Base-by-base conservation (phyloP, 495 filamentous ascomycete species). In the Lasiosphaeria ovina region DNA sequence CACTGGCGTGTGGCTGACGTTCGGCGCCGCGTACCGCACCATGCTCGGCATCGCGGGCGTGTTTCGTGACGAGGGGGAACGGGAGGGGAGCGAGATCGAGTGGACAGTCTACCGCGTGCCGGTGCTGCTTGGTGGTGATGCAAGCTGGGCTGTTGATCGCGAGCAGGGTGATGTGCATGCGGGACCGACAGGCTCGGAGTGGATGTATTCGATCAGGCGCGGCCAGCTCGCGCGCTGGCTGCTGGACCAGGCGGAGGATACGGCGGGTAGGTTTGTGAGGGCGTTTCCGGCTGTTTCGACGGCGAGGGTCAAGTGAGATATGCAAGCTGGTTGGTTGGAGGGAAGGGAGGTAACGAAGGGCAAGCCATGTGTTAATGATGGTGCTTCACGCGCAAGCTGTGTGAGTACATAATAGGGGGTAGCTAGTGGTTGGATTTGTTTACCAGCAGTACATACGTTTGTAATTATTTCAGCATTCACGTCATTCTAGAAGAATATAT, bases 81-180 rank as follows among this genome's bases (percentile, higher is more conserved):
- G 4, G 3, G 62, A 55, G 10, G 35, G 7, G 16, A 10, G 10
- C 6, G 35, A 17, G 35, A 45, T 70, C 32, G 59, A 70, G 12
- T 70, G 65, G 67, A 67, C 65, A 1, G 47, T 70, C 3, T 67
- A 38, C 38, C 53, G 67, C 6, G 51, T 70, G 42, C 56, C 59
- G 0, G 45, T 48, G 6, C 54, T 70, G 7, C 50, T 40, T 9
- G 35, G 47, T n/a, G 60, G 61, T 47, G 64, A 65, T 59, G 51
- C 48, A 40, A 54, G 54, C 31, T 67, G 65, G 67, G 48, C 33
- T 34, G 47, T 10, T 11, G 67, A 70, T 56, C 33, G 67, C 16
- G 65, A 67, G 16, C 57, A 51, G 14, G 65, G 65, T 10, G 54
- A 58, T 16, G 42, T 48, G 3, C 65, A 59, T 57, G 59, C 47